Evolutionary conservation across 1,284 basidiomycete species (phyloP).

Genomic region (Trichosporon sp.): DNA sequence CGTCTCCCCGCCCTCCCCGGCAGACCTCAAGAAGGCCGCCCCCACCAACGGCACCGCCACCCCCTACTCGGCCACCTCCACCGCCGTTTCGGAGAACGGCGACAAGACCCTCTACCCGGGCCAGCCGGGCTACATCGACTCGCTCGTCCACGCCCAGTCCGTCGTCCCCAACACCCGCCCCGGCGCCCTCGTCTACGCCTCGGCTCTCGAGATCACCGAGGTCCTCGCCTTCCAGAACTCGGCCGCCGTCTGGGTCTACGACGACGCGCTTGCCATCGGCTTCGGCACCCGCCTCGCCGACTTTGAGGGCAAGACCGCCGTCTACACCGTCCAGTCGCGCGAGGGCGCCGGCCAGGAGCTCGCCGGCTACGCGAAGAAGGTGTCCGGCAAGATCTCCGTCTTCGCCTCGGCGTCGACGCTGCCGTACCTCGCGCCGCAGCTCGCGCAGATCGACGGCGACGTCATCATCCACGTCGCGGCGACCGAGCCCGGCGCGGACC

Average conservation of each 20-base stretch:
- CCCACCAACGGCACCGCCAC: slow-evolving; percentile 32
- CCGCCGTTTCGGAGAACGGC: slow-evolving; percentile 25
- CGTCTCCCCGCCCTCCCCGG: background rate
- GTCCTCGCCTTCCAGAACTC: slow-evolving; percentile 42
- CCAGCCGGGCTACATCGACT: slow-evolving; percentile 32
- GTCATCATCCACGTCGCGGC: slow-evolving; percentile 74
- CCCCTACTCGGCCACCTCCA: slow-evolving; percentile 37
- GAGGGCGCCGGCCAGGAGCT: slow-evolving; percentile 78
- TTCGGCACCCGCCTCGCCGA: slow-evolving; percentile 33
- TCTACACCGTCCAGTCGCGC: slow-evolving; percentile 74
- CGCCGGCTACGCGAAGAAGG: slow-evolving; percentile 61
- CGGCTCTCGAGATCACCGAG: slow-evolving; percentile 43
- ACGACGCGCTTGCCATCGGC: slow-evolving; percentile 45
- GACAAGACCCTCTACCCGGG: slow-evolving; percentile 25
- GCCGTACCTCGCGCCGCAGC: slow-evolving; percentile 68
- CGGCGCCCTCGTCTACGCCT: slow-evolving; percentile 41
- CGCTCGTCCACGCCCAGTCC: slow-evolving; percentile 32
- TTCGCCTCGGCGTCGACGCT: slow-evolving; percentile 53
- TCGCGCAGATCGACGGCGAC: slow-evolving; percentile 62
- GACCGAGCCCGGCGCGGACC: slow-evolving; percentile 59
- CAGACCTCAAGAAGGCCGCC: slow-evolving; percentile 18
- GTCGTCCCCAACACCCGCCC: slow-evolving; percentile 34
- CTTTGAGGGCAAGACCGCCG: slow-evolving; percentile 46
- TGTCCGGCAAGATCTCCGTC: slow-evolving; percentile 49
- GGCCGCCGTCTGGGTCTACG: slow-evolving; percentile 46